Evolutionary conservation across 768 basidiomycete species (phyloP), one percentile per base, ranked within the genome.

Genomic region (Leccinum incarnatum): DNA sequence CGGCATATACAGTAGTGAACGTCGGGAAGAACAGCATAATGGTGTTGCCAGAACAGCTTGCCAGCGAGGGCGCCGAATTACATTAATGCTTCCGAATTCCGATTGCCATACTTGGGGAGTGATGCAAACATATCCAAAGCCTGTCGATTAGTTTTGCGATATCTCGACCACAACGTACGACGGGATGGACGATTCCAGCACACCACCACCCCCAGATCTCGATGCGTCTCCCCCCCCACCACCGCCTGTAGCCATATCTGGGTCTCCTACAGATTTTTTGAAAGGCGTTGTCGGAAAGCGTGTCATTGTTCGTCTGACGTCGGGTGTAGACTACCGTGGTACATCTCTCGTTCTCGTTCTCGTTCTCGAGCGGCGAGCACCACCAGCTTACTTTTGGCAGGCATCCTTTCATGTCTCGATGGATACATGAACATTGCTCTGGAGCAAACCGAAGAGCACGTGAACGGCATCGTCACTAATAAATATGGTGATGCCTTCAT

Each of bases 351-450:
- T 48, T 12, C 14, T 29, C n/a, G 36, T 48, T 12, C 14, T 29
- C n/a, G 36, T 48, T 15, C 14, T 29, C 9, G 36, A 25, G 40
- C 36, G 30, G 10, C 34, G 32, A 51, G 42, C 34, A 37, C 56
- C 27, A 32, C 17, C 14, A 27, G 27, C 34, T 30, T 53, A 62
- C 50, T 23, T 51, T 40, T 45, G n/a, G 11, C 5, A 98, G 96
- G 96, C 19, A 81, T 95, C 3, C 77, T 99, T 14, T 95, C 94
- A 3, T 98, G 97, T 69, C 81, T 98, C 23, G 97, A 98, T 74
- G 95, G 95, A 0, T 98, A 97, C 74, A 98, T 99, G 97, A 98
- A 98, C 76, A 96, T 98, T 52, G 97, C 94, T 14, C 76, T 98
- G 36, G 97, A 99, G 75, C 92, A 97, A 73, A 97, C 95, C 3